Evolutionary conservation across 106 monocot genomes (phyloP).

Genomic region (Posidonia australis): DNA sequence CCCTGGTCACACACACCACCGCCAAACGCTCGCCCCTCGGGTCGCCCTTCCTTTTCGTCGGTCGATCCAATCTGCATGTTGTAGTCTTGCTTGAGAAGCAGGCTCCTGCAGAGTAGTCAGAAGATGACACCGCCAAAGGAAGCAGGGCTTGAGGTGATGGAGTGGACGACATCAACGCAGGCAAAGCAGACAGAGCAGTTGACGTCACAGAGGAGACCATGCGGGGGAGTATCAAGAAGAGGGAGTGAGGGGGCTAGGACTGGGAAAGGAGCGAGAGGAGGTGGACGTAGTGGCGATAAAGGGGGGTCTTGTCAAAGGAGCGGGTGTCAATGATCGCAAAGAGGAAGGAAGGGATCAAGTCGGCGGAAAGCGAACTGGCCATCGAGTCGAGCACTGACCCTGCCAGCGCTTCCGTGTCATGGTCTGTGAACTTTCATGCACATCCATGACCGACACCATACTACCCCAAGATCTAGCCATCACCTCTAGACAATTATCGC

Average conservation of each 20-base stretch:
- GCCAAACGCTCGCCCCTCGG: too few species aligned
- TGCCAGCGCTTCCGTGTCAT: constrained; percentile 82
- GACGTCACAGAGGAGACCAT: constrained; percentile 71
- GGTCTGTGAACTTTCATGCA: constrained; percentile 72
- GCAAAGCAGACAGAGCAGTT: constrained; percentile 83
- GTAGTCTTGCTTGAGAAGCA: constrained; percentile 74
- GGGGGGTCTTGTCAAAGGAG: constrained; percentile 60
- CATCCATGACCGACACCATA: too few species aligned
- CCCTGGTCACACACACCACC: too few species aligned
- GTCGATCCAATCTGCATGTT: too few species aligned
- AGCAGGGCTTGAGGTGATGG: constrained; percentile 29
- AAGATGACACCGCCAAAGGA: constrained; percentile 19
- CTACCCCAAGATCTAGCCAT: too few species aligned
- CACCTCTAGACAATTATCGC: too few species aligned
- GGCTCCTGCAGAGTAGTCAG: constrained; percentile 44
- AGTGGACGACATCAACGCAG: constrained; percentile 54
- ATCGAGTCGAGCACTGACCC: constrained; percentile 69
- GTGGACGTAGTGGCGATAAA: constrained; percentile 71
- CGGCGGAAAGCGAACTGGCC: constrained; percentile 37
- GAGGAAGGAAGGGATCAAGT: constrained; percentile 43
- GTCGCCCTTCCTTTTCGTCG: too few species aligned
- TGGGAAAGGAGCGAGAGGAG: constrained; percentile 39
- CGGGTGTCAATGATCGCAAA: constrained; percentile 70
- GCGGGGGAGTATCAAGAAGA: constrained; percentile 49
- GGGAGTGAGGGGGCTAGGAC: constrained; percentile 19